Base-by-base conservation (phyloP, 1,284 basidiomycete genomes). In the Ceratobasidium sp. region DNA sequence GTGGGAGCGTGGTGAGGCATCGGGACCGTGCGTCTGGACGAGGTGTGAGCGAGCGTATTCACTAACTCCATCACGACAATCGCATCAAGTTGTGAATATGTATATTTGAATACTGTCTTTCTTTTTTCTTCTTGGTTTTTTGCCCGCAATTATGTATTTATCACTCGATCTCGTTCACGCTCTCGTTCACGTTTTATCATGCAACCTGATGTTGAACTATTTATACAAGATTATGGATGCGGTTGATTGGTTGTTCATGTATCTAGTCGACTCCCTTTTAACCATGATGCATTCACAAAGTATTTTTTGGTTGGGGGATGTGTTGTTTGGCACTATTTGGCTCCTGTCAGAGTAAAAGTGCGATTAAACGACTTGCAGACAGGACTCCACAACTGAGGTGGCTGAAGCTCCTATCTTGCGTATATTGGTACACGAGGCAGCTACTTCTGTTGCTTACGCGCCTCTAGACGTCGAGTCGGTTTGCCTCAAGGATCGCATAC, bases 91-190 rank as follows among this genome's bases (percentile, higher is more conserved):
- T 49, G 20, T 20, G 7, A 35, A 31, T 58, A 58, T 35, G 35
- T 58, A 58, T 58, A 58, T 58, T 58, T 58, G 33, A 58, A 13
- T 58, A 31, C 56, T 35, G 17, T 54, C 51, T 39, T 26, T 68
- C 47, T 15, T 58, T 63, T 69, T 35, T 42, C n/a, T 73, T 39
- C 51, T 49, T 23, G 69, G 33, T 60, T n/a, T 28, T 56, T 63
- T 71, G 23, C 53, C 47, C 31, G 69, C 58, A 61, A 42, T n/a
- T 35, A 58, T 73, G 69, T 73, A 73, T 73, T 73, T 73, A 31
- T 26, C 56, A 8, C 15, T 31, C 54, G 23, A 15, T 23, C 37
- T 37, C 61, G 61, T 37, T 63, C 61, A 37, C 39, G 37, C 31
- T 61, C 20, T 5, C 33, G 31, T 23, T 61, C 33, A 61, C 37